Evolutionary conservation across 2,329 filamentous ascomycete species (phyloP).

Genomic region (Cercospora sp.): DNA sequence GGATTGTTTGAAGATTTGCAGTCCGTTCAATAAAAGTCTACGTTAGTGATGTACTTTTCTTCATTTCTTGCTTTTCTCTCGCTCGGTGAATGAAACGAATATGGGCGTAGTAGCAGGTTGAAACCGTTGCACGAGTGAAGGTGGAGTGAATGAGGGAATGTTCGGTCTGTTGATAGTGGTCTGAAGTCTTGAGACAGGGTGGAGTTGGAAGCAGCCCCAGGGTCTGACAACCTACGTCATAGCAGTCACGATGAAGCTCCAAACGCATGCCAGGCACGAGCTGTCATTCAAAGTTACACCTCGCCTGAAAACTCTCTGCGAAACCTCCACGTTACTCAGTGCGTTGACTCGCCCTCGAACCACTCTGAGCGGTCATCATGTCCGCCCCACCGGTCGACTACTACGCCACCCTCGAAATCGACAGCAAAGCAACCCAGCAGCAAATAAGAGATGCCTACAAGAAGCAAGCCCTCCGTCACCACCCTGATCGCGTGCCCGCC

Average conservation of each 20-base stretch:
- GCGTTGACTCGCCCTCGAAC: too few species aligned
- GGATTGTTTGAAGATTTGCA: not conserved
- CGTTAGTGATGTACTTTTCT: not conserved
- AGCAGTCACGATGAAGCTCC: not conserved
- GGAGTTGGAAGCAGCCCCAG: not conserved
- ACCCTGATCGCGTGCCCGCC: constrained; percentile 84
- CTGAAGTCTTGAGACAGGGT: not conserved
- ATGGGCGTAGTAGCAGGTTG: too few species aligned
- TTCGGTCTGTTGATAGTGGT: not conserved
- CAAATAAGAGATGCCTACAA: constrained; percentile 96
- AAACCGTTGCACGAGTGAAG: not conserved
- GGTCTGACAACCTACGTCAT: not conserved
- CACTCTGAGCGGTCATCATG: not conserved
- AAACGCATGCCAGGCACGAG: constrained; percentile 1
- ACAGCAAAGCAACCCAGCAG: constrained; percentile 70
- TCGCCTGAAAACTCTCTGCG: not conserved
- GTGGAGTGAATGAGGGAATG: not conserved
- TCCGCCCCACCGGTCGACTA: constrained; percentile 41
- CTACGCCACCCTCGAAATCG: constrained; percentile 40
- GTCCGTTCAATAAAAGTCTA: not conserved
- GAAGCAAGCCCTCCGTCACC: constrained; percentile 83
- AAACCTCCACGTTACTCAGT: not conserved
- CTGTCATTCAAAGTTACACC: constrained; percentile 5
- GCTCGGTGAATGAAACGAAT: not conserved
- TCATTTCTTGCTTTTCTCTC: not conserved